Evolutionary conservation across 495 filamentous ascomycete species (phyloP).

Genomic region (Penicillium malachiteum): DNA sequence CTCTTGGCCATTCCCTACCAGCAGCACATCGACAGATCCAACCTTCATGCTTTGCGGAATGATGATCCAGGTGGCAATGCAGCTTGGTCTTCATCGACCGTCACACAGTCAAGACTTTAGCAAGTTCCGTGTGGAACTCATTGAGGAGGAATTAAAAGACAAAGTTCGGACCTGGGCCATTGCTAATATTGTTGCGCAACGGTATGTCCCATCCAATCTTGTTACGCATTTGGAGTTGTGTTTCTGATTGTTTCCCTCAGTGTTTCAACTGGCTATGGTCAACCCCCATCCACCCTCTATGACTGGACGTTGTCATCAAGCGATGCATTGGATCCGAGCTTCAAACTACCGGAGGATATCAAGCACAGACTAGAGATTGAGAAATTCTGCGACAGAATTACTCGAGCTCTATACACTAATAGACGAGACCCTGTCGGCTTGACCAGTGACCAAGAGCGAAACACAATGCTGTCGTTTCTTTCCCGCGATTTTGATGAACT

Average conservation of each 20-base stretch:
- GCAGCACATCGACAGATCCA: conserved; percentile 80
- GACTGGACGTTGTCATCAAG: conserved; percentile 76
- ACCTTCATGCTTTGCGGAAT: conserved; percentile 88
- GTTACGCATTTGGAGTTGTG: neutral
- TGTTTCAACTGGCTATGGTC: conserved; percentile 86
- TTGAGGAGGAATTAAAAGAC: conserved; percentile 81
- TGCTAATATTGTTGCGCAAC: conserved; percentile 89
- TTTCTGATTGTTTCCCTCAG: conserved; percentile 33
- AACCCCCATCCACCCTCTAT: conserved; percentile 83
- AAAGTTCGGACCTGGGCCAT: conserved; percentile 88
- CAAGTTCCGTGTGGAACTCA: conserved; percentile 75
- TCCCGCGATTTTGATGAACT: conserved; percentile 53
- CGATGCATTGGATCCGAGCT: conserved; percentile 62
- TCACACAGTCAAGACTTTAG: conserved; percentile 90
- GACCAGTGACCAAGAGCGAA: conserved; percentile 66
- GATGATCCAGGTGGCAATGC: conserved; percentile 92
- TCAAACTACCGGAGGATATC: conserved; percentile 65
- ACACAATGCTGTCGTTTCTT: conserved; percentile 61
- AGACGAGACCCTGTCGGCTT: conserved; percentile 72
- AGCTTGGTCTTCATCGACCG: conserved; percentile 85
- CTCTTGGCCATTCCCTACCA: conserved; percentile 86
- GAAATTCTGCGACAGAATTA: conserved; percentile 82
- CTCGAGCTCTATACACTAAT: conserved; percentile 79
- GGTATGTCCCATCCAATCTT: conserved; percentile 33
- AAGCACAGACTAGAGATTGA: conserved; percentile 73